Evolutionary conservation across 1,139 yeast species (phyloP).

Genomic region (Kazachstania sp.): DNA sequence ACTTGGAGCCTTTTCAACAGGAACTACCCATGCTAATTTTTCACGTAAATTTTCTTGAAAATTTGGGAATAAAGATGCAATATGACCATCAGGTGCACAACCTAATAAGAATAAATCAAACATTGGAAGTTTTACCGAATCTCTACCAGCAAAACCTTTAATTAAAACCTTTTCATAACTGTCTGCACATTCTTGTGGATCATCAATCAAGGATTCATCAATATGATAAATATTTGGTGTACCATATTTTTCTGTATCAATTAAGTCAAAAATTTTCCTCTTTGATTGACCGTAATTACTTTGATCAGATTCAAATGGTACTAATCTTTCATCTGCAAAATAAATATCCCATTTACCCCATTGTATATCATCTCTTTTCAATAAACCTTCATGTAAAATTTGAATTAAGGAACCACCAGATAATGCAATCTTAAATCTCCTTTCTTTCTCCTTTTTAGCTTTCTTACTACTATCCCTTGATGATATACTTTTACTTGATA

Average conservation of each 20-base stretch:
- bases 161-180: slow-evolving; percentile 78
- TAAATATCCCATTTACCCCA: slow-evolving; percentile 97
- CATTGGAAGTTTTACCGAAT: slow-evolving; percentile 89
- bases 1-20: slow-evolving; percentile 85
- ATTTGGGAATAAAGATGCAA: slow-evolving; percentile 90
- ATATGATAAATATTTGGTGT: slow-evolving; percentile 75
- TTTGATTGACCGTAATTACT: slow-evolving; percentile 88
- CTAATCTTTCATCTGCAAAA: slow-evolving; percentile 94
- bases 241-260: slow-evolving; percentile 39
- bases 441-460: slow-evolving; percentile 22
- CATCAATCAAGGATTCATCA: slow-evolving; percentile 65
- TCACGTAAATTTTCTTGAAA: slow-evolving; percentile 78
- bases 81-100: slow-evolving; percentile 98
- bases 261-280: slow-evolving; percentile 65
- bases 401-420: slow-evolving; percentile 88
- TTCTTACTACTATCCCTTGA: slow-evolving; percentile 8
- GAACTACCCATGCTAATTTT: slow-evolving; percentile 91
- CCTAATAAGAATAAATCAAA: slow-evolving; percentile 86
- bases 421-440: slow-evolving; percentile 77
- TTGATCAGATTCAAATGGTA: slow-evolving; percentile 74
- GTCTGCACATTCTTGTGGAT: slow-evolving; percentile 94
- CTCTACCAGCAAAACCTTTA: slow-evolving; percentile 90
- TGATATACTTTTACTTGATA: slow-evolving; percentile 12
- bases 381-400: slow-evolving; percentile 76
- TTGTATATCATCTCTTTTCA: slow-evolving; percentile 62